phyloP scores from a whole-genome alignment of 768 basidiomycete genomes.

The Leccinum imitatum region DNA sequence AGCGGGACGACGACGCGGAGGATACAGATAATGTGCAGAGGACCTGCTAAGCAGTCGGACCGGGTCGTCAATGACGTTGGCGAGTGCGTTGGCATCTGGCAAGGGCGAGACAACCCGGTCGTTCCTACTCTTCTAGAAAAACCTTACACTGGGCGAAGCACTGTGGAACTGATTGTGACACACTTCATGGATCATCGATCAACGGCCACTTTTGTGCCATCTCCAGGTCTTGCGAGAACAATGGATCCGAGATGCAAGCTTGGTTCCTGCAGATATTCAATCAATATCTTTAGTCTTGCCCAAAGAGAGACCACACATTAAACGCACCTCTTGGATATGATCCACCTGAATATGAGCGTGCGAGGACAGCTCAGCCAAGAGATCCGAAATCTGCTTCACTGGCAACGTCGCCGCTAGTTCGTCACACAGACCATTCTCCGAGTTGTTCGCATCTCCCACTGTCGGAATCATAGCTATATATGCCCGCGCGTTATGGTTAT shows the following conservation, averaged over 20 bases:
- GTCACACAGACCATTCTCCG: constrained; percentile 55
- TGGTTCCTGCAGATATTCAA: constrained; percentile 35
- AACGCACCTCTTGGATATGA: constrained; percentile 64
- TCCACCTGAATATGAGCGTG: constrained; percentile 69
- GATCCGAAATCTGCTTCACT: constrained; percentile 58
- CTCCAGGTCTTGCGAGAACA: constrained; percentile 62
- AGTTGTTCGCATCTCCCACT: constrained; percentile 60
- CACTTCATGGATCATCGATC: constrained; percentile 46
- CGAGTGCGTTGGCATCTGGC: no score
- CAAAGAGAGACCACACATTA: not conserved
- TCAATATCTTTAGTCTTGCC: not conserved
- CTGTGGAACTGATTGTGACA: no score
- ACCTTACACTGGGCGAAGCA: no score
- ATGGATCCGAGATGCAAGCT: constrained; percentile 48
- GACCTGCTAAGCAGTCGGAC: no score
- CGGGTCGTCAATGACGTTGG: no score
- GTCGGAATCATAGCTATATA: constrained; percentile 69
- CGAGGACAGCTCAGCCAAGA: constrained; percentile 70
- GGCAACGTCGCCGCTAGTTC: constrained; percentile 56
- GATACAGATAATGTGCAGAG: no score
- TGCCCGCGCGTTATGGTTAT: no score
- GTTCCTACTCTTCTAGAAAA: no score
- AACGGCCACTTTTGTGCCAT: constrained; percentile 64
- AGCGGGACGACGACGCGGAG: not conserved
- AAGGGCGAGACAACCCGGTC: no score